Conservation (phyloP, 2,329 filamentous ascomycete species). For the Verticillium isaacii region DNA sequence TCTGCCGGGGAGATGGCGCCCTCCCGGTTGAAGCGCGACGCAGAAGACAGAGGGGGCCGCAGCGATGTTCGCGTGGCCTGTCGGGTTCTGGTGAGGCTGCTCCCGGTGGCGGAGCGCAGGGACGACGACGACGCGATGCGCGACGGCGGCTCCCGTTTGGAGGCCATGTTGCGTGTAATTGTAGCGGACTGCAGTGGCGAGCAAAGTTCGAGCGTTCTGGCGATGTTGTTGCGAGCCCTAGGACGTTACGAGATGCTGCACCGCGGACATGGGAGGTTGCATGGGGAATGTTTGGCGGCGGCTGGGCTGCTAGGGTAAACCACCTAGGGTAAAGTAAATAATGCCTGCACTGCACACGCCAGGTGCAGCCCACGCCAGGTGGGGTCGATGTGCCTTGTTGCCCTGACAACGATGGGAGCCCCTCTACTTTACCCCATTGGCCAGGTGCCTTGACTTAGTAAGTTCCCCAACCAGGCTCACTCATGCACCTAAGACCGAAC, state of each 20-base stretch:
- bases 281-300: neutral
- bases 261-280: neutral
- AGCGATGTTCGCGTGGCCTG: slow-evolving; percentile 7
- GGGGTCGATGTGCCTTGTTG: neutral
- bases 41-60: slow-evolving; percentile 7
- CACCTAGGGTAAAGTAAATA: slow-evolving; percentile 6
- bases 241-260: neutral
- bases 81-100: slow-evolving; percentile 2
- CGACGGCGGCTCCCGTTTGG: slow-evolving; percentile 14
- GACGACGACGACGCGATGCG: slow-evolving; percentile 7
- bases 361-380: slow-evolving; percentile 2
- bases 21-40: slow-evolving; percentile 24
- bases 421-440: no score
- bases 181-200: neutral
- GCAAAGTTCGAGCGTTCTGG: neutral
- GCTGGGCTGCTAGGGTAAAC: neutral
- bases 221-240: neutral
- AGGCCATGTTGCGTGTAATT: slow-evolving; percentile 5
- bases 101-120: slow-evolving; percentile 8
- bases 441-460: no score
- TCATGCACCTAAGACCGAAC: no score
- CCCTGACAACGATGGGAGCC: neutral
- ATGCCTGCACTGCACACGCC: slow-evolving; percentile 4
- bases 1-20: slow-evolving; percentile 65
- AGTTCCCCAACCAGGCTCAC: no score